Evolutionary conservation across 202 grass and related monocot species (phyloP), one percentile per base, ranked within the genome.

Genomic region (Digitaria exilis): DNA sequence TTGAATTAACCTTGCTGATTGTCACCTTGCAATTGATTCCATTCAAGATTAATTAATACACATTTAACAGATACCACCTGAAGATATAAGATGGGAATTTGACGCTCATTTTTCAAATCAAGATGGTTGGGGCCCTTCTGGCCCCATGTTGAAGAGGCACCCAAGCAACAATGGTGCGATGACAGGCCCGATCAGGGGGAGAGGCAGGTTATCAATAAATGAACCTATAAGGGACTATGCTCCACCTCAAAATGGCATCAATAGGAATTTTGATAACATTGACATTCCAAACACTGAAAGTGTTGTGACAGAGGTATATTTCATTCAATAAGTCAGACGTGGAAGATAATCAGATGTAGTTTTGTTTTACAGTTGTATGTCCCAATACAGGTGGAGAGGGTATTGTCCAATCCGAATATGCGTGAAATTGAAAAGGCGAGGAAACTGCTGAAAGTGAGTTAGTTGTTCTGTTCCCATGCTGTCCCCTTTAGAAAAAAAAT

Each of bases 61-160:
- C 51, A 50, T 73, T 75, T 82, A 50, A 82, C 77, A 98, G 96
- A 96, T 95, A 82, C 72, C 89, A 69, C 89, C 88, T 82, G 83
- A 92, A 88, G 91, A 98, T 87, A 98, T 95, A 83, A 90, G 85
- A 90, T 95, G 91, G 96, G 89, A 92, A 56, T 75, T 64, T 66
- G 85, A 93, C 49, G 82, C 79, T 48, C 71, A 88, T 77, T 63
- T 81, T 46, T 49, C 51, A 57, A 86, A 87, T 75, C 84, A 28
- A 59, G 75, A 65, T 81, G 61, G 73, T 37, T 78, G 73, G 84
- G 88, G 24, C 80, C 75, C 83, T 64, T 77, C 84, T 48, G 79
- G 67, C 72, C 82, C 78, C 63, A 69, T 79, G 57, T 56, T 82
- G 77, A 87, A 84, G 69, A 94, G 81, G 80, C 62, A 75, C 39